Evolutionary conservation across 208 protist genomes (phyloP), one percentile per base, ranked within the genome.

Genomic region (Polymyxa betae): DNA sequence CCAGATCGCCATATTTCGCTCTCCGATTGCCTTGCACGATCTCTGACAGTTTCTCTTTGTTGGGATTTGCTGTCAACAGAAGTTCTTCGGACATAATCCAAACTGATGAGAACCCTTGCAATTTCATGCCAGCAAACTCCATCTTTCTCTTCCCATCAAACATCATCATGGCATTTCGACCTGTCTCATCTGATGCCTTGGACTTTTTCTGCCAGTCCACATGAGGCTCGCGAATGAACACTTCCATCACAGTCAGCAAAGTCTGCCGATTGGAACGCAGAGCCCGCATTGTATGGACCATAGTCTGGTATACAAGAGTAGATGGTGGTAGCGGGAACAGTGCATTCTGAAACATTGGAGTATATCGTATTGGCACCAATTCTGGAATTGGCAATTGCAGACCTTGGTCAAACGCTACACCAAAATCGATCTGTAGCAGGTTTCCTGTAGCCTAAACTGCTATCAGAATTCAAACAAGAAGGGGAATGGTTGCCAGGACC

Each of bases 361-460:
- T 93, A 43, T 92, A 87, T 29, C 93, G 45, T 29, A 94, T 92
- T 29, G 92, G 91, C 0, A 93, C 54, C 0, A 89, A 38, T 90
- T 92, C 90, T 0, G 38, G 35, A 82, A 82, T 43, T 12, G 72
- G 35, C 1, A 93, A 54, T 38, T 87, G 77, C 38, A 54, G 45
- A 38, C 91, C 93, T 32, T 91, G 77, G 0, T 92, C 93, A 35
- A 94, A 93, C n/a, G 93, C 93, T 40, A 93, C 92, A 45, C 93
- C 93, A 0, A 94, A 46, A 66, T 94, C 93, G 72, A 94, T 94
- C 29, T 91, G 90, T 38, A 94, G 89, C 0, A 93, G 29, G 52
- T 93, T 82, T 0, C 90, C 93, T 0, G 89, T 90, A 0, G 0
- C 52, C 45, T 89, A 0, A 43, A 35, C 16, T n/a, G n/a, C n/a